Percentiles rank a stretch among this genome's conserved stretches.
Conservation (phyloP, 306 rosid genomes). For the Calophaca sinica region DNA sequence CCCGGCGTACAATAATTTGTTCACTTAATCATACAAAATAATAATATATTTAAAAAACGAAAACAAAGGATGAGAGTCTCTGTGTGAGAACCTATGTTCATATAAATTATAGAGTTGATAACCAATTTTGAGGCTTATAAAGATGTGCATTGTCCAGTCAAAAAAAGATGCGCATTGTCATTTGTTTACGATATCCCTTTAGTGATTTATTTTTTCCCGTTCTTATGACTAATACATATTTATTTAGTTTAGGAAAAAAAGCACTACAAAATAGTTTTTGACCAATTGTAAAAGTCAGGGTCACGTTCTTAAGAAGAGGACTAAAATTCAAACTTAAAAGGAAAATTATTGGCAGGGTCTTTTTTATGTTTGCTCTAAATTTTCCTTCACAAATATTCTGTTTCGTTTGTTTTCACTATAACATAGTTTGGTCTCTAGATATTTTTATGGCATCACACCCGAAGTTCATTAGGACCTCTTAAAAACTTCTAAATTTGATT, state of each 20-base stretch:
- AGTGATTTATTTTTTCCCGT: background rate
- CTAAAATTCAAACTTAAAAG: too few relatives aligned
- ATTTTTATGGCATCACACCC: background rate
- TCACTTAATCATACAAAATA: slow-evolving; percentile 39
- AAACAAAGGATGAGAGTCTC: slow-evolving; percentile 30
- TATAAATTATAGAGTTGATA: slow-evolving; percentile 42
- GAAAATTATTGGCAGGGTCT: background rate
- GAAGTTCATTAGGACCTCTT: background rate
- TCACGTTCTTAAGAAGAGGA: background rate
- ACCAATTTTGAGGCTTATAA: slow-evolving; percentile 70
- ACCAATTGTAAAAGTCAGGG: background rate
- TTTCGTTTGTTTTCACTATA: slow-evolving; percentile 1
- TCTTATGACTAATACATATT: background rate
- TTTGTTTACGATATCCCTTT: background rate
- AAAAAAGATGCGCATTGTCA: slow-evolving; percentile 23
- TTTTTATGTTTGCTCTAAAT: background rate
- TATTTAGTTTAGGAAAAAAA: background rate
- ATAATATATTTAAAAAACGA: background rate
- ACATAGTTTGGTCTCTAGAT: background rate
- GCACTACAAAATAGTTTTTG: background rate
- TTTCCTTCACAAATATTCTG: background rate
- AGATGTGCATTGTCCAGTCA: slow-evolving; percentile 11
- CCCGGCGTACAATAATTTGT: slow-evolving; percentile 60
- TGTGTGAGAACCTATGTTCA: slow-evolving; percentile 33
- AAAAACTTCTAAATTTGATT: background rate